Evolutionary conservation across 2,329 filamentous ascomycete species (phyloP).

Genomic region (Clonostachys rosea): DNA sequence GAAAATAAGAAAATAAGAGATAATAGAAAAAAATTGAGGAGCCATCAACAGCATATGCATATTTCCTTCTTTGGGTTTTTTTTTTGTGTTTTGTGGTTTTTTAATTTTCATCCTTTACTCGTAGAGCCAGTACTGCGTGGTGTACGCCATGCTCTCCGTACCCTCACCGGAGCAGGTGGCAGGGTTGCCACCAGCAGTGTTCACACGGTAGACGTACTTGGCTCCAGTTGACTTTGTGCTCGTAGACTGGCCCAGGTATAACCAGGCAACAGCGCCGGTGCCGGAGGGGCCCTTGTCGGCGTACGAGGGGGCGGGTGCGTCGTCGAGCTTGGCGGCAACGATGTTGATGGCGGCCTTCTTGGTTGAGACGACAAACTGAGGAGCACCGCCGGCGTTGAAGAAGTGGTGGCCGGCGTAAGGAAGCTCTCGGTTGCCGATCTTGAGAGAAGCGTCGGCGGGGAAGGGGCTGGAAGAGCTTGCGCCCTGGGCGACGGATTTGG

Average conservation of each 20-base stretch:
- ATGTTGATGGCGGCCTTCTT: conserved; percentile 23
- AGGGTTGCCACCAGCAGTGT: conserved; percentile 45
- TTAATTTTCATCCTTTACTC: conserved; percentile 14
- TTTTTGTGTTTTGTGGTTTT: background rate
- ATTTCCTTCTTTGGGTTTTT: background rate
- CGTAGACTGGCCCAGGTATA: conserved; percentile 37
- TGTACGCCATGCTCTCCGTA: conserved; percentile 46
- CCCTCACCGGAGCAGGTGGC: conserved; percentile 35
- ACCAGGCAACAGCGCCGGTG: conserved; percentile 52
- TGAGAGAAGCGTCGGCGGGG: conserved; percentile 23
- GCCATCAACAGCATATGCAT: no score
- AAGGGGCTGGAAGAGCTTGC: conserved; percentile 42
- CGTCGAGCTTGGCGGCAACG: conserved; percentile 42
- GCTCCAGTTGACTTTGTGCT: conserved; percentile 23
- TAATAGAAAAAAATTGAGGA: no score
- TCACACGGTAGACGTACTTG: conserved; percentile 46
- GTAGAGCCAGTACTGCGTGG: conserved; percentile 57
- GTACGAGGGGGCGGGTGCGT: conserved; percentile 43
- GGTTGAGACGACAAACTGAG: conserved; percentile 53
- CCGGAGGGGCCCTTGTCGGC: conserved; percentile 39
- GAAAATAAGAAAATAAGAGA: no score
- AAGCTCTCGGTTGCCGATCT: conserved; percentile 20
- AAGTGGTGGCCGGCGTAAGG: conserved; percentile 60
- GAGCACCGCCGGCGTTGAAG: conserved; percentile 50
- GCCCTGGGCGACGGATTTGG: conserved; percentile 24